phyloP scores from a whole-genome alignment of 2,329 filamentous ascomycete species.

The Akanthomyces dipterigenus region DNA sequence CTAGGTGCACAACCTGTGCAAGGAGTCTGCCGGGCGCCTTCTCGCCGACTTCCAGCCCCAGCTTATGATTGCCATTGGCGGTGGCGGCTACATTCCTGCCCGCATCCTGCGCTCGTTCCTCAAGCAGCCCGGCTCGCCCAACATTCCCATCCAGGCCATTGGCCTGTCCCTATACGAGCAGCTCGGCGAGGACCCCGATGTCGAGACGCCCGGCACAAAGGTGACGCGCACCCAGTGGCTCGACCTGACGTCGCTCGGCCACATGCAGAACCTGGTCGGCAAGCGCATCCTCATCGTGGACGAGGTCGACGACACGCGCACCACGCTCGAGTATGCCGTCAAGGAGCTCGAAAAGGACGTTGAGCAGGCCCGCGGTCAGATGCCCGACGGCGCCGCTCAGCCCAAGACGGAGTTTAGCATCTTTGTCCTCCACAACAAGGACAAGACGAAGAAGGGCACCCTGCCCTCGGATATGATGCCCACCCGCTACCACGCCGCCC shows the following conservation, averaged over 20 bases:
- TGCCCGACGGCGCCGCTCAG: constrained; percentile 58
- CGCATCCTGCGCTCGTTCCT: constrained; percentile 97
- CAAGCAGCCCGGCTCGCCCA: constrained; percentile 76
- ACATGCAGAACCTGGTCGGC: constrained; percentile 83
- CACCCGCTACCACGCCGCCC: constrained; percentile 73
- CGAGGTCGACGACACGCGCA: constrained; percentile 92
- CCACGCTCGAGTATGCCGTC: constrained; percentile 89
- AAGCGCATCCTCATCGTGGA: constrained; percentile 91
- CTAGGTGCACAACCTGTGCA: constrained; percentile 95
- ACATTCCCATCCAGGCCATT: constrained; percentile 99
- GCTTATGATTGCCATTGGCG: constrained; percentile 97
- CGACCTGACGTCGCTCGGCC: constrained; percentile 72
- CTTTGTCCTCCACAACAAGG: constrained; percentile 98
- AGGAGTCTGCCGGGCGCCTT: constrained; percentile 73
- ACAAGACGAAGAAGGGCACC: constrained; percentile 88
- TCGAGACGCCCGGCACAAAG: constrained; percentile 79
- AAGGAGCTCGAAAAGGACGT: constrained; percentile 94
- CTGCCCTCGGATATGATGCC: constrained; percentile 74
- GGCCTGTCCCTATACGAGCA: constrained; percentile 94
- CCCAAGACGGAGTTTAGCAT: constrained; percentile 81
- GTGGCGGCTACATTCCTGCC: constrained; percentile 93
- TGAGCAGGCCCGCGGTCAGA: constrained; percentile 65
- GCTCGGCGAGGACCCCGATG: constrained; percentile 49
- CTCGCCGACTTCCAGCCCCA: constrained; percentile 83
- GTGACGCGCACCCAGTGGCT: constrained; percentile 98